Conservation (phyloP, 768 basidiomycete species). For the Sarcodon sp. region DNA sequence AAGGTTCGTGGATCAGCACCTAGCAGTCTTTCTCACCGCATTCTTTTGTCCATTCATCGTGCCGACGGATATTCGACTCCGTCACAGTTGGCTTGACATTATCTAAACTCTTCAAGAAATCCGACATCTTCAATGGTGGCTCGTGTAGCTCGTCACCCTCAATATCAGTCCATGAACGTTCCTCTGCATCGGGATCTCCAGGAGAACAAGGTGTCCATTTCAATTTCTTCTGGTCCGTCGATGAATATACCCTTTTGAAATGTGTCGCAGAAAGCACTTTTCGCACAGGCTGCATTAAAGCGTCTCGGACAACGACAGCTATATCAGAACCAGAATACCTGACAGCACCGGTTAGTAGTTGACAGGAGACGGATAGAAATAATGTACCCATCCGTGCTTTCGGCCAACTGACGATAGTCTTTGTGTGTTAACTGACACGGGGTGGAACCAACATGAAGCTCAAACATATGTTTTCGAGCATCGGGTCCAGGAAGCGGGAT, state of each 20-base stretch:
- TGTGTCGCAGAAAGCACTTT: constrained; percentile 95
- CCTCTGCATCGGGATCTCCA: constrained; percentile 72
- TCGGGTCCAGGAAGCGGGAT: constrained; percentile 93
- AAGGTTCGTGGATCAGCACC: background rate
- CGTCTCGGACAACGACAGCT: constrained; percentile 87
- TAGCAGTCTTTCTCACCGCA: constrained; percentile 38
- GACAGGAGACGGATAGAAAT: background rate
- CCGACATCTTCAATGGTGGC: constrained; percentile 62
- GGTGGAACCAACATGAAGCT: constrained; percentile 88
- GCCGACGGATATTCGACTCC: constrained; percentile 72
- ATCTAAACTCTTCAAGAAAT: constrained; percentile 74
- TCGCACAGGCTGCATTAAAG: constrained; percentile 96
- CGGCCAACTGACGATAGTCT: constrained; percentile 74
- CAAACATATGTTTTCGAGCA: constrained; percentile 90
- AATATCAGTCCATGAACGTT: constrained; percentile 85
- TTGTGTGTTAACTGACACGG: constrained; percentile 71
- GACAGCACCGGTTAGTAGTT: background rate
- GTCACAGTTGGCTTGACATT: constrained; percentile 82
- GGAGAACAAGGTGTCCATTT: constrained; percentile 97
- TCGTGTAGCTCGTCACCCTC: constrained; percentile 84
- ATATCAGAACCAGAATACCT: constrained; percentile 94
- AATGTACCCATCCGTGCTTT: constrained; percentile 71
- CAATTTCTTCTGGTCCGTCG: constrained; percentile 14
- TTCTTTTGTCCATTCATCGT: constrained; percentile 78
- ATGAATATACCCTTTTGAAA: constrained; percentile 51